Percentiles rank a stretch among this genome's conserved stretches.
Conservation (phyloP, 208 protist genomes). For the Leptomonas seymouri region DNA sequence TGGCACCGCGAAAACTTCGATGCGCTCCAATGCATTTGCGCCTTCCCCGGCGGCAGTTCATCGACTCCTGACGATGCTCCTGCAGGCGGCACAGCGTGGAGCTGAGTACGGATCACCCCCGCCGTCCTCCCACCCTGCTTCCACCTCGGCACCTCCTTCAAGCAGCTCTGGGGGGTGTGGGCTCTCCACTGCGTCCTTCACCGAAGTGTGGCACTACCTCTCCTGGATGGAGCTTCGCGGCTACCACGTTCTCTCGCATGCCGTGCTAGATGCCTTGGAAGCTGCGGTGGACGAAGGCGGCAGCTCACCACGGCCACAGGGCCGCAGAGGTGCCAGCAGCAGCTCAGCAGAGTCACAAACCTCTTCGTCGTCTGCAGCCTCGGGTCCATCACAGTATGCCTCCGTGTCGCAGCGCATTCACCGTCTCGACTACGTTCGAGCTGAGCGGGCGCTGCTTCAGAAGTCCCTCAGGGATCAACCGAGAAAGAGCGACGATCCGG, state of each 20-base stretch:
- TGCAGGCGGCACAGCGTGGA: constrained; percentile 23
- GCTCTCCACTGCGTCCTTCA: constrained; percentile 17
- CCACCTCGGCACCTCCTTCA: background rate
- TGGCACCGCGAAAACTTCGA: background rate
- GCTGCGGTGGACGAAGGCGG: constrained; percentile 27
- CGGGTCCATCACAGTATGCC: constrained; percentile 6
- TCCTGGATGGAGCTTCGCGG: constrained; percentile 71
- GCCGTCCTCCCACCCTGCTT: background rate
- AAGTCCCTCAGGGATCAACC: background rate
- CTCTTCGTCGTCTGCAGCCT: constrained; percentile 3
- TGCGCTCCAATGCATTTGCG: background rate
- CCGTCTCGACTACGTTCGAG: constrained; percentile 47
- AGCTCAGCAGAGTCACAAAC: background rate
- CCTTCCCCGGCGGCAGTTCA: constrained; percentile 20
- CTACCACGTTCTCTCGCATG: constrained; percentile 50
- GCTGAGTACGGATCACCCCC: background rate
- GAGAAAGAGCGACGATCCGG: background rate
- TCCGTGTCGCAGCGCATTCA: constrained; percentile 32
- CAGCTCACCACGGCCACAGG: background rate
- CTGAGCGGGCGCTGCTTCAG: constrained; percentile 29
- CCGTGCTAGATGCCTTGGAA: constrained; percentile 46
- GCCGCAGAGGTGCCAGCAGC: background rate
- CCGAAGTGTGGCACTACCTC: constrained; percentile 61
- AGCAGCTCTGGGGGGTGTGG: background rate
- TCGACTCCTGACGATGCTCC: constrained; percentile 20